These are phyloP conservation scores for Aspergillus nomiae DNA, from an alignment of 2,329 filamentous ascomycete species.

Conservation along the genomic window DNA sequence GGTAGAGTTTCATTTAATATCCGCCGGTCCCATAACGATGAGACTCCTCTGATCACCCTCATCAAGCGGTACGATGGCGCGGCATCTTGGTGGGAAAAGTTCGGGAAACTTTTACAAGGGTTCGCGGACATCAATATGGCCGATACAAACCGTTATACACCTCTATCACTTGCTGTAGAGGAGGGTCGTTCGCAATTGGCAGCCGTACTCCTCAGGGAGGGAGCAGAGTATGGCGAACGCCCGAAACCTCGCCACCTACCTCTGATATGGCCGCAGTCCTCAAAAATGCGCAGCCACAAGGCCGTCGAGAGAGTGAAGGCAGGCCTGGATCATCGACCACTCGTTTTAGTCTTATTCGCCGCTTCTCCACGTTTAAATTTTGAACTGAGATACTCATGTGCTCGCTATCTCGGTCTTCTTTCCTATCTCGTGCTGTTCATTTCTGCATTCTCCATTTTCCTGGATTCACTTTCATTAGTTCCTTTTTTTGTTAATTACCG, in stretches of 20 bases:
- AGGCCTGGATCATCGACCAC: not conserved
- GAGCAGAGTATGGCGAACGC: not conserved
- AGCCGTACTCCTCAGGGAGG: not conserved
- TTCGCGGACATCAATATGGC: conserved; percentile 3
- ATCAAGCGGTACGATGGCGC: not conserved
- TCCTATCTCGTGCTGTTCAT: not conserved
- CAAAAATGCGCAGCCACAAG: not conserved
- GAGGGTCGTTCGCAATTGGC: not conserved
- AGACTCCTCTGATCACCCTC: conserved; percentile 11
- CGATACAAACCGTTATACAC: not conserved
- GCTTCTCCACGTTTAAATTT: not conserved
- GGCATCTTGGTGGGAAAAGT: conserved; percentile 1
- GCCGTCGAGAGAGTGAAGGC: not conserved
- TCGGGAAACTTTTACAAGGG: not conserved
- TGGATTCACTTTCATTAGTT: not conserved
- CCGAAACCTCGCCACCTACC: not conserved
- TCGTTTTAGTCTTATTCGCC: not conserved
- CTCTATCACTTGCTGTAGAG: conserved; percentile 1
- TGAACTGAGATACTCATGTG: not conserved
- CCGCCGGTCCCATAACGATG: not conserved
- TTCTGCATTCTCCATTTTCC: not conserved
- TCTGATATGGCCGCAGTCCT: not conserved
- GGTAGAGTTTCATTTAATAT: conserved; percentile 2
- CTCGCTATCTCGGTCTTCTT: not conserved
- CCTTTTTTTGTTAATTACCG: not conserved